Conservation (phyloP, 331 rosid genomes). For the Stylosanthes scabra region DNA sequence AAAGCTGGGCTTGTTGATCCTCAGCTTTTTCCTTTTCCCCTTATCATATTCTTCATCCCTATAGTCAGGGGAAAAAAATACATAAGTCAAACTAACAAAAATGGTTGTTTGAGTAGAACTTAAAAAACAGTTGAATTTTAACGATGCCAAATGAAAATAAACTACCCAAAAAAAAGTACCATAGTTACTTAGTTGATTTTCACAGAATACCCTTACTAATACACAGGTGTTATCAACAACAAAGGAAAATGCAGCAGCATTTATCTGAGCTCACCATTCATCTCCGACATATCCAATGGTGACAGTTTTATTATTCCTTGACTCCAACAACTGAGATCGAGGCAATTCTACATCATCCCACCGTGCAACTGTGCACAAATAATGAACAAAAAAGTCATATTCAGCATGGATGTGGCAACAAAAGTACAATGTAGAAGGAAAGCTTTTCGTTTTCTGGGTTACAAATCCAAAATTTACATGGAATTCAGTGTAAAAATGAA, state of each 20-base stretch:
- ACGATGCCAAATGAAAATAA: no score
- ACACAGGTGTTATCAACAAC: not conserved
- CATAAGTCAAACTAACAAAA: no score
- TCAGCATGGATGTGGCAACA: not conserved
- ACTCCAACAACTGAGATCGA: constrained; percentile 43
- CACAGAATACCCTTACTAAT: constrained; percentile 1
- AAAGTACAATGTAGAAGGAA: not conserved
- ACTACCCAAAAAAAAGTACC: no score
- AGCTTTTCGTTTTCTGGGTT: not conserved
- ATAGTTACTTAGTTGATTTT: not conserved
- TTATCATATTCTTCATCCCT: constrained; percentile 94
- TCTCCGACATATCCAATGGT: constrained; percentile 80
- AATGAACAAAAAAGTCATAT: constrained; percentile 25
- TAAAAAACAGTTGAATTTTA: no score
- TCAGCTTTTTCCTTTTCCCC: constrained; percentile 88
- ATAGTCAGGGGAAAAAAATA: no score
- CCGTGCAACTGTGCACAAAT: constrained; percentile 66
- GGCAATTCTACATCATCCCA: constrained; percentile 82
- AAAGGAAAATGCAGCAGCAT: not conserved
- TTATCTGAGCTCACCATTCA: constrained; percentile 72
- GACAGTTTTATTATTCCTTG: constrained; percentile 36
- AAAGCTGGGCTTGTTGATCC: constrained; percentile 48
- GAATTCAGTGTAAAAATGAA: constrained; percentile 15
- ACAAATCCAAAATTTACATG: not conserved
- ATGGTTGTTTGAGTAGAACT: no score